phyloP scores from a whole-genome alignment of 345 rosid genomes.

The Salix suchowensis region DNA sequence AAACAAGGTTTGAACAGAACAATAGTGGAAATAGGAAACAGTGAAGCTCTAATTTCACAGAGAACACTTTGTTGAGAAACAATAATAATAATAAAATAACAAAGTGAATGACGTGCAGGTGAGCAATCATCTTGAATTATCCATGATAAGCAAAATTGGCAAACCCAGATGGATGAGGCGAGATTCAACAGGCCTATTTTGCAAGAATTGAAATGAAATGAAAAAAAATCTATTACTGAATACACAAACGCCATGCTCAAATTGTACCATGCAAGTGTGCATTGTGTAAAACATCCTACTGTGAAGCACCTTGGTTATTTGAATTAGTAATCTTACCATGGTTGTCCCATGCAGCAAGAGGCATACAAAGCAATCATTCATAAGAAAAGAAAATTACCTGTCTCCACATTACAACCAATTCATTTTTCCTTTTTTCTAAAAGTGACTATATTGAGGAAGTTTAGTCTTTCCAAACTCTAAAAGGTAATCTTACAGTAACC shows the following conservation, averaged over 20 bases:
- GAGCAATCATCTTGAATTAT: background rate
- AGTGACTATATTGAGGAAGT: background rate
- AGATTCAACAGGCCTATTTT: background rate
- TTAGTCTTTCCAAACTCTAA: background rate
- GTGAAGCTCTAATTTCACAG: background rate
- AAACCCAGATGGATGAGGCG: background rate
- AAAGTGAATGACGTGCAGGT: background rate
- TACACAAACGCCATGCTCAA: background rate
- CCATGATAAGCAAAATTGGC: background rate
- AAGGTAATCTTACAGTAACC: background rate
- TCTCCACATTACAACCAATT: background rate
- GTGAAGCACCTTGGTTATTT: too few relatives aligned
- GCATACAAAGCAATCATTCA: background rate
- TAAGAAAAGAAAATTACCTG: background rate
- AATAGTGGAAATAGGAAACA: background rate
- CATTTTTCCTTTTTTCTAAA: background rate
- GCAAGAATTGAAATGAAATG: background rate
- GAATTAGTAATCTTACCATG: background rate
- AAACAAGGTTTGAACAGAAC: background rate
- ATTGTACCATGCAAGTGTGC: background rate
- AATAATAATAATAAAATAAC: background rate
- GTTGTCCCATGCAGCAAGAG: background rate
- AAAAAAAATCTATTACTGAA: background rate
- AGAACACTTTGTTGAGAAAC: background rate
- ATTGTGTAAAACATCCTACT: background rate